Percentiles rank a stretch among this genome's conserved stretches.
Conservation (phyloP, 2,329 filamentous ascomycete genomes). For the Drechslerella coelobrocha region DNA sequence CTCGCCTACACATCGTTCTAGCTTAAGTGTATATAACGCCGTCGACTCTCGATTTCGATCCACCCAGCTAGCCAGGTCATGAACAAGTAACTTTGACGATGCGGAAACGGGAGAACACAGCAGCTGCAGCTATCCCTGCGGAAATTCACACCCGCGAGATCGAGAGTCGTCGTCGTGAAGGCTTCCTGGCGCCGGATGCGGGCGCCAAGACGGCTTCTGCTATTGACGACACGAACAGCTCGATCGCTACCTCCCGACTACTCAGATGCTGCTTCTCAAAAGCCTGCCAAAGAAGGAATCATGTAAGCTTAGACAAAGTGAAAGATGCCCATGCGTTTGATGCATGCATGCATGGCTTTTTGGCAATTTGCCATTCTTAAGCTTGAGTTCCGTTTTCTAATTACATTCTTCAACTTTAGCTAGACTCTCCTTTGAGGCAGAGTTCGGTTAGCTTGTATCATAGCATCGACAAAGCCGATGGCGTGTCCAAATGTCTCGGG, state of each 20-base stretch:
- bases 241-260: too few relatives aligned
- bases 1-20: background rate
- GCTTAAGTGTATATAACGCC: background rate
- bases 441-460: conserved; percentile 11
- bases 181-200: conserved; percentile 25
- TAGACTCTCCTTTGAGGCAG: conserved; percentile 16
- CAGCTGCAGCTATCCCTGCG: conserved; percentile 14
- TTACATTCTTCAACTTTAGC: conserved; percentile 20
- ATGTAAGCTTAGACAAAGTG: background rate
- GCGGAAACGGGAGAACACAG: conserved; percentile 32
- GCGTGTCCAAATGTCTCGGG: background rate
- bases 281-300: background rate
- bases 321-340: background rate
- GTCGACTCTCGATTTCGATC: conserved; percentile 4
- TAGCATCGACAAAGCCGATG: conserved; percentile 8
- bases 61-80: conserved; percentile 12
- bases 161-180: conserved; percentile 10
- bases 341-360: background rate
- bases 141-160: conserved; percentile 9
- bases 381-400: background rate
- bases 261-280: too few relatives aligned
- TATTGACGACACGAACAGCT: too few relatives aligned
- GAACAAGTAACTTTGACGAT: conserved; percentile 24
- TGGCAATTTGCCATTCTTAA: too few relatives aligned
- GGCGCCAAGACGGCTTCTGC: too few relatives aligned